Percentiles rank a stretch among this genome's conserved stretches.
Conservation (phyloP, 164 flowering plant genomes). For the Cinnamomum micranthum region DNA sequence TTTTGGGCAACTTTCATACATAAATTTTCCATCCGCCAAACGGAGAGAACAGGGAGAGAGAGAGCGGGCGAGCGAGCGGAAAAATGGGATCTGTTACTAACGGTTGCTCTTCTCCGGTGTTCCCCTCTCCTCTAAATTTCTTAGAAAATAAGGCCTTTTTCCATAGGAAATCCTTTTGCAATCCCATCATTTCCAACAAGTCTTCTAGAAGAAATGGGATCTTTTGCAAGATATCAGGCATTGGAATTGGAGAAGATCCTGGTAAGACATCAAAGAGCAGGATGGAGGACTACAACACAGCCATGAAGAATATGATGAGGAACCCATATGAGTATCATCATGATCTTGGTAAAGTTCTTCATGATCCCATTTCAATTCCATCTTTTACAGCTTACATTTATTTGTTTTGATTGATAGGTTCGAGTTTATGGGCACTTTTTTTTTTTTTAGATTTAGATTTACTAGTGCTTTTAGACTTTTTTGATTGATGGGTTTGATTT, state of each 20-base stretch:
- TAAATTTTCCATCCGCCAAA: neutral
- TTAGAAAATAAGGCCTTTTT: slow-evolving; percentile 11
- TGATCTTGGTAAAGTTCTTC: slow-evolving; percentile 54
- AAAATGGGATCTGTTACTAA: slow-evolving; percentile 9
- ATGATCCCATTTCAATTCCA: neutral
- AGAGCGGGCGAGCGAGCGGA: neutral
- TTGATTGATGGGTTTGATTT: neutral
- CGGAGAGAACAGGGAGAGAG: neutral
- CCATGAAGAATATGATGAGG: slow-evolving; percentile 93
- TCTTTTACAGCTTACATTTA: neutral
- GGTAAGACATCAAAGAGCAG: slow-evolving; percentile 20
- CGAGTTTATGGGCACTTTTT: neutral
- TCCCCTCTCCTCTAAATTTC: slow-evolving; percentile 9
- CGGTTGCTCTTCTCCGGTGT: slow-evolving; percentile 18
- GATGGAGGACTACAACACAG: slow-evolving; percentile 80
- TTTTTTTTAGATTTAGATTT: no score
- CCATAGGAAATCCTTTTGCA: slow-evolving; percentile 3
- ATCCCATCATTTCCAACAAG: slow-evolving; percentile 1
- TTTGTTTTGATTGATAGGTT: neutral
- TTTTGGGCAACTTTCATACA: neutral
- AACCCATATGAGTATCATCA: slow-evolving; percentile 96
- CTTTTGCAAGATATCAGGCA: slow-evolving; percentile 30
- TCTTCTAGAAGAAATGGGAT: slow-evolving; percentile 5
- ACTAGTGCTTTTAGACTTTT: no score
- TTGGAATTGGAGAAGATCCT: slow-evolving; percentile 31